Evolutionary conservation across 225 moss, liverwort and hornwort species (phyloP).

Genomic region (Marchantia polymorpha): DNA sequence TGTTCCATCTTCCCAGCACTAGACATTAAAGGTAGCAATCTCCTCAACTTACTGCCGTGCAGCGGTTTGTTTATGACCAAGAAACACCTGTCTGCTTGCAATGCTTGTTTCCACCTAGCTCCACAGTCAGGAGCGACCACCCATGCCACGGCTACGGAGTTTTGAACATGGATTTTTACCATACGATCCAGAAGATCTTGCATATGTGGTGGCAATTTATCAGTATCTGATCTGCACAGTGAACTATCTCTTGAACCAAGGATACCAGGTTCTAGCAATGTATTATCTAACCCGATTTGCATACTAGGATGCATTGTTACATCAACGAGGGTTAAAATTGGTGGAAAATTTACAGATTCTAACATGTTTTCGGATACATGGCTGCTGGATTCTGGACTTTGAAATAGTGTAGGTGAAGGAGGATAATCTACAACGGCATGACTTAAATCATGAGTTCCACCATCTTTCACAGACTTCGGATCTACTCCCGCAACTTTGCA

Average conservation of each 20-base stretch:
- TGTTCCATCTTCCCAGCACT: constrained; percentile 31
- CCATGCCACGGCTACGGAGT: constrained; percentile 35
- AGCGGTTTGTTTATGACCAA: constrained; percentile 36
- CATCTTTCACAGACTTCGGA: constrained; percentile 1
- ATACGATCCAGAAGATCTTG: constrained; percentile 32
- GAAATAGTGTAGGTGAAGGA: not conserved
- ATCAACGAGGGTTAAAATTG: constrained; percentile 39
- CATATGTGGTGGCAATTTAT: constrained; percentile 27
- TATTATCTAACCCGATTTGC: constrained; percentile 13
- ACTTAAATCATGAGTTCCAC: constrained; percentile 9
- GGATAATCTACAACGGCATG: not conserved
- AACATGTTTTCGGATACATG: constrained; percentile 14
- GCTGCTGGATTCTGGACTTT: constrained; percentile 20
- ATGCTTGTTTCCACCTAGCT: constrained; percentile 40
- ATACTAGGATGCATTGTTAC: constrained; percentile 27
- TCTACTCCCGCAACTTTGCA: constrained; percentile 8
- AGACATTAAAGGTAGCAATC: constrained; percentile 25
- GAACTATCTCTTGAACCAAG: constrained; percentile 11
- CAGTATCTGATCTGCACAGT: constrained; percentile 29
- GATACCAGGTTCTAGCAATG: constrained; percentile 4
- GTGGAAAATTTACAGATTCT: constrained; percentile 21
- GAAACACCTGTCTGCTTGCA: constrained; percentile 40
- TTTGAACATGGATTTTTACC: constrained; percentile 29
- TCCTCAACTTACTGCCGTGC: constrained; percentile 30
- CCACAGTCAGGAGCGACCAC: constrained; percentile 34